Evolutionary conservation across 2,329 filamentous ascomycete genomes (phyloP), one percentile per base, ranked within the genome.

Genomic region (Thermochaetoides dissita): DNA sequence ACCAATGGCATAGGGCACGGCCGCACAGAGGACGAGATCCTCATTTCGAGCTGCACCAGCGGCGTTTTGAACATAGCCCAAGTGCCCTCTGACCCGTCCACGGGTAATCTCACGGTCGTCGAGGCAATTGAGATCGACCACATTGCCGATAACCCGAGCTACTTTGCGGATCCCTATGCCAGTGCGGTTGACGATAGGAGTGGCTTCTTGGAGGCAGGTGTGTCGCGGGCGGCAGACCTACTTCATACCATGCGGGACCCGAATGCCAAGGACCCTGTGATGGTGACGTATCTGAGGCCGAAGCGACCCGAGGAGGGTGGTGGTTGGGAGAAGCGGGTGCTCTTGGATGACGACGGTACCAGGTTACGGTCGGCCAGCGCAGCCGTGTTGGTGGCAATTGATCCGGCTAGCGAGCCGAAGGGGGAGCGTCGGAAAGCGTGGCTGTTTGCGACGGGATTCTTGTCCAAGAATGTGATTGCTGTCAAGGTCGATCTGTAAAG

Each of bases 261-360:
- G 0, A 46, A 61, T 1, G 68, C 55, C 0, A 58, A 54, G 10
- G 63, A 70, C n/a, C 56, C 64, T 6, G 53, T 60, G 5, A 60
- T 69, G 45, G 68, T 77, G 0, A 74, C 66, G 65, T 63, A 60
- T 32, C 49, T 51, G 12, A 51, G 42, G 41, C 38, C 41, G 10
- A n/a, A 8, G 30, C 17, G 17, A 24, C 17, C 32, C 38, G 53
- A 46, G 6, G 51, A 34, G 44, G 30, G 44, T 29, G 42, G 41
- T 8, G 39, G 36, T 2, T 72, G 67, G 65, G 59, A 66, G 39
- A 65, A 60, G 12, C 59, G 55, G n/a, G 39, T 75, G 2, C 37
- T 80, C 0, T 77, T 79, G 44, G 64, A 73, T 36, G 76, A 79
- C 46, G 72, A 79, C 39, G 71, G 74, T 1, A 58, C 53, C 0